A percentile compares a stretch with the other conserved stretches of the same genome.
Conservation (phyloP, 805 yeast genomes). For the Priceomyces medius region DNA sequence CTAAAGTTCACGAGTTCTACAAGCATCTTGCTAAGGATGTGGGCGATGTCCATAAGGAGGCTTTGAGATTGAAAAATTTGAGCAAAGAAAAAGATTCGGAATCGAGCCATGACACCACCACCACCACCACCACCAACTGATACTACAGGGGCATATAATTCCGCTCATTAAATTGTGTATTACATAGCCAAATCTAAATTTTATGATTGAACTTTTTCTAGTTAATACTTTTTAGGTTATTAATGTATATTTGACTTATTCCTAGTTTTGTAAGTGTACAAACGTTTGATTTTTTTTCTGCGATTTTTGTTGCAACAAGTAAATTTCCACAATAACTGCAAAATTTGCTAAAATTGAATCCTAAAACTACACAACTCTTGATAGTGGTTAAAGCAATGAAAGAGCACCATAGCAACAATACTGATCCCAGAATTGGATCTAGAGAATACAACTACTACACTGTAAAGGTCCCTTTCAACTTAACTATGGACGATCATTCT, state of each 20-base stretch:
- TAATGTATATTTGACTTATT: too few species aligned
- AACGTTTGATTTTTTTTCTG: too few species aligned
- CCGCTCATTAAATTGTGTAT: too few species aligned
- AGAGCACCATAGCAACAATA: neutral
- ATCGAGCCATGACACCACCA: conserved; percentile 6
- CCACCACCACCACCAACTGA: too few species aligned
- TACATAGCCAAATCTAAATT: too few species aligned
- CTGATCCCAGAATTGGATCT: neutral
- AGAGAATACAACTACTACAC: neutral
- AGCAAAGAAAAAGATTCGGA: conserved; percentile 35
- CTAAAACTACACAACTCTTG: neutral
- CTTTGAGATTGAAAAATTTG: conserved; percentile 64
- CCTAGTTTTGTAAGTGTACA: too few species aligned
- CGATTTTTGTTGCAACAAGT: neutral
- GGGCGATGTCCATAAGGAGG: conserved; percentile 69
- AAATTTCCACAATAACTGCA: conserved; percentile 1
- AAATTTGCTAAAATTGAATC: neutral
- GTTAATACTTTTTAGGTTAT: too few species aligned
- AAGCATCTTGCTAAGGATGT: conserved; percentile 54
- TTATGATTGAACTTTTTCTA: too few species aligned
- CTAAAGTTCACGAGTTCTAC: conserved; percentile 62
- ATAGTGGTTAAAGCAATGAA: too few species aligned
- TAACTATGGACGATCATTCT: neutral
- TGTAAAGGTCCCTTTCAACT: neutral
- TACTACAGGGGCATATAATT: too few species aligned